Evolutionary conservation across 2,329 filamentous ascomycete genomes (phyloP).

Genomic region (Fusarium miscanthi): DNA sequence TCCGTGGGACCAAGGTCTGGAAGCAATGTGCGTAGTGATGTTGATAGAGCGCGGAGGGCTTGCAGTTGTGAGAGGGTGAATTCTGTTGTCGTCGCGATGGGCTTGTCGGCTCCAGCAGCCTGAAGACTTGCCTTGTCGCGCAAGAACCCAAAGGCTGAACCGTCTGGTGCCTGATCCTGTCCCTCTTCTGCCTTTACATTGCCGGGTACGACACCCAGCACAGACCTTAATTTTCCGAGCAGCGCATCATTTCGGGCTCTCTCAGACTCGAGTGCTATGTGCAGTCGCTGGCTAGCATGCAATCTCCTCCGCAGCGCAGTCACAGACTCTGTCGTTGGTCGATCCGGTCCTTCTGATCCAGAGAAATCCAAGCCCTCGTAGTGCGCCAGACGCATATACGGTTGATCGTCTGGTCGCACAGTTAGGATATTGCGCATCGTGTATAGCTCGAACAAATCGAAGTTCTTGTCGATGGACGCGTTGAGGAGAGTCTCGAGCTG

Average conservation of each 20-base stretch:
- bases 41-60: constrained; percentile 75
- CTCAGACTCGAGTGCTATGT: constrained; percentile 76
- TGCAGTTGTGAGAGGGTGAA: constrained; percentile 89
- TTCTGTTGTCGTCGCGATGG: constrained; percentile 76
- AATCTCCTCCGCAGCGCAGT: constrained; percentile 78
- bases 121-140: constrained; percentile 62
- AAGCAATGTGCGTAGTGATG: constrained; percentile 70
- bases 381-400: constrained; percentile 85
- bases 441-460: constrained; percentile 90
- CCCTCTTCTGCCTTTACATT: constrained; percentile 44
- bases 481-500: constrained; percentile 86
- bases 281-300: constrained; percentile 81
- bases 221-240: constrained; percentile 69
- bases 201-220: constrained; percentile 50
- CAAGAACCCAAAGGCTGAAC: constrained; percentile 66
- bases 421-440: constrained; percentile 86
- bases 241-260: constrained; percentile 77
- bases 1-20: constrained; percentile 64
- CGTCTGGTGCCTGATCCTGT: constrained; percentile 15
- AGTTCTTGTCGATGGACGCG: constrained; percentile 84
- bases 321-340: constrained; percentile 74
- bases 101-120: constrained; percentile 62
- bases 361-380: constrained; percentile 76
- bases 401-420: constrained; percentile 74
- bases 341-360: constrained; percentile 31